These are phyloP conservation scores for Ogataea naganishii DNA, from an alignment of 805 yeast genomes.

Conservation along the genomic window DNA sequence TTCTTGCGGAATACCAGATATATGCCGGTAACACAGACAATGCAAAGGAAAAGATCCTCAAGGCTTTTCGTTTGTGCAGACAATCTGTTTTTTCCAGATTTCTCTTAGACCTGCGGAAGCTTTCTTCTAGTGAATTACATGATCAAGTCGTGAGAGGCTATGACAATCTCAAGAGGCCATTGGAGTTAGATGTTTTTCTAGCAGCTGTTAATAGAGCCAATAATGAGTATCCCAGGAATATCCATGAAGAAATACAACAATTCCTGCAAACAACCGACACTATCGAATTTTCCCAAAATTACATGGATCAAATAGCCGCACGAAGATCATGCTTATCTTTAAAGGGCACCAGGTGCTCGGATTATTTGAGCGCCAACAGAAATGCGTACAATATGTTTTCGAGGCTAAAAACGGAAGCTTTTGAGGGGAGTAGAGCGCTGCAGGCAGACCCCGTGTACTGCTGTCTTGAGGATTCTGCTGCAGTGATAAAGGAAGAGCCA, in stretches of 20 bases:
- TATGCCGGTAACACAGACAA: slow-evolving; percentile 6
- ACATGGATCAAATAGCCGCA: slow-evolving; percentile 8
- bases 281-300: not conserved
- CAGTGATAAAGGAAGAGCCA: too few species aligned
- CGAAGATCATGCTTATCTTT: slow-evolving; percentile 1
- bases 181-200: slow-evolving; percentile 8
- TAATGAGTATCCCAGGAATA: slow-evolving; percentile 1
- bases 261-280: not conserved
- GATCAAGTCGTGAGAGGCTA: slow-evolving; percentile 7
- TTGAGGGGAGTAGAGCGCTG: too few species aligned
- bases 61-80: slow-evolving; percentile 2
- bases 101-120: slow-evolving; percentile 9
- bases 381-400: too few species aligned
- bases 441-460: too few species aligned
- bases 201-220: slow-evolving; percentile 6
- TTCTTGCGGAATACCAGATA: slow-evolving; percentile 15
- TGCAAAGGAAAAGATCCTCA: slow-evolving; percentile 8
- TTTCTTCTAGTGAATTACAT: slow-evolving; percentile 10
- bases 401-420: too few species aligned
- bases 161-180: slow-evolving; percentile 5
- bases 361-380: too few species aligned
- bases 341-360: too few species aligned
- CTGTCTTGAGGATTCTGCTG: too few species aligned
- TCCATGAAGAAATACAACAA: slow-evolving; percentile 2
- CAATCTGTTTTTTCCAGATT: slow-evolving; percentile 5